These are phyloP conservation scores for Cenococcum geophilum DNA, from an alignment of 495 filamentous ascomycete species.

Conservation along the genomic window DNA sequence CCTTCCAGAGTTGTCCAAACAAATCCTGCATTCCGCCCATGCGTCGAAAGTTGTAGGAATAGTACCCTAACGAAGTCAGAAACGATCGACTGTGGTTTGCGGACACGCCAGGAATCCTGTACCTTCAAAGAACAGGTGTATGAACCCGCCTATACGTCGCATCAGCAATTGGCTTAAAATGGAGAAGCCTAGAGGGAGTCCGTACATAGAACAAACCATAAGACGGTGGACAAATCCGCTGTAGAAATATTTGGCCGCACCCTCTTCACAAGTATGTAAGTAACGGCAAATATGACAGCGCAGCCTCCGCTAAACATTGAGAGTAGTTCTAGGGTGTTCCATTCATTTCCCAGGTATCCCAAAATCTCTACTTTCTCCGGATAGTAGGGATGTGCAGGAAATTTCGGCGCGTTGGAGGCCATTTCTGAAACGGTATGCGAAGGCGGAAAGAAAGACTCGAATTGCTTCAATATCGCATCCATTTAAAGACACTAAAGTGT, in stretches of 20 bases:
- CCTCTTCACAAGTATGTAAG: conserved; percentile 42
- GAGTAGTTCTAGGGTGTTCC: conserved; percentile 46
- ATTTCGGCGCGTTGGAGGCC: neutral
- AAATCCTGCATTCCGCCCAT: conserved; percentile 57
- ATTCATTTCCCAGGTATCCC: conserved; percentile 55
- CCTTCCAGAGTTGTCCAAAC: conserved; percentile 81
- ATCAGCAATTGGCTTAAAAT: conserved; percentile 9
- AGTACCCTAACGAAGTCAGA: conserved; percentile 54
- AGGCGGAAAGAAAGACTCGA: neutral
- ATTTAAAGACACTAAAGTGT: neutral
- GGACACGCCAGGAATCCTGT: neutral
- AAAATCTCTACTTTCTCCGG: conserved; percentile 56
- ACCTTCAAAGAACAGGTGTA: conserved; percentile 79
- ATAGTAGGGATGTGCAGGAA: conserved; percentile 61
- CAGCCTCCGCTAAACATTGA: conserved; percentile 44
- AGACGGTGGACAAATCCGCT: conserved; percentile 49
- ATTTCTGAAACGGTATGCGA: neutral
- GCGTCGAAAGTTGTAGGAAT: conserved; percentile 56
- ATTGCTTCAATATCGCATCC: neutral
- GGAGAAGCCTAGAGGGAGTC: conserved; percentile 8
- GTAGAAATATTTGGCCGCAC: conserved; percentile 40
- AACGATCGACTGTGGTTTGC: neutral
- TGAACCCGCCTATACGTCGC: conserved; percentile 47
- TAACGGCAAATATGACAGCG: conserved; percentile 43
- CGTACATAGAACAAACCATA: conserved; percentile 60